Percentiles rank a stretch among this genome's conserved stretches.
Evolutionary conservation across 2,329 filamentous ascomycete species (phyloP).

Genomic region (Myriosclerotinia duriaeana): DNA sequence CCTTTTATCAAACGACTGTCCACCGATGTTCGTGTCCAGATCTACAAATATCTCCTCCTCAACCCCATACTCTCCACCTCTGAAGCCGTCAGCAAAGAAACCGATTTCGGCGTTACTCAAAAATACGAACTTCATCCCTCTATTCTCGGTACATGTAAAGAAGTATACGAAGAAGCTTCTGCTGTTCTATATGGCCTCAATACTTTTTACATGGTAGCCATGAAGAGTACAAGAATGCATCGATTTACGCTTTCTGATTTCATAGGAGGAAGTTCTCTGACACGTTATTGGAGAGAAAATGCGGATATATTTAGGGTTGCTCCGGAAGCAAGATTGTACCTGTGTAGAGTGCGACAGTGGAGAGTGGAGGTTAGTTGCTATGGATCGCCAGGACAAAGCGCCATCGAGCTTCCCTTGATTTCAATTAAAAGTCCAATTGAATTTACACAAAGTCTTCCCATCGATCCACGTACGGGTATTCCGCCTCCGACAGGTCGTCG

Average conservation of each 20-base stretch:
- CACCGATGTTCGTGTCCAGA: neutral
- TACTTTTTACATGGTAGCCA: neutral
- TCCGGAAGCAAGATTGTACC: neutral
- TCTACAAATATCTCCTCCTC: constrained; percentile 1
- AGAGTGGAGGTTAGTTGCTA: neutral
- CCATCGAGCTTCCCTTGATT: neutral
- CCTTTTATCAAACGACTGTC: neutral
- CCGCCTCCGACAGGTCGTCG: neutral
- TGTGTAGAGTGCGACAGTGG: neutral
- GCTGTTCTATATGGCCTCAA: neutral
- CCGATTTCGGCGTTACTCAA: neutral
- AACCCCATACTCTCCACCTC: neutral
- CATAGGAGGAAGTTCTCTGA: neutral
- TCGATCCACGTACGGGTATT: neutral
- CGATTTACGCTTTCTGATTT: neutral
- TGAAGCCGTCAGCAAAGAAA: neutral
- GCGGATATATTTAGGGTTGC: neutral
- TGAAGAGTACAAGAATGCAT: neutral
- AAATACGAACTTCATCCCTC: neutral
- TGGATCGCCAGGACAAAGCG: neutral
- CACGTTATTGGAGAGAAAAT: constrained; percentile 3
- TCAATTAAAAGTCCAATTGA: neutral
- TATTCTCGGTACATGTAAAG: neutral
- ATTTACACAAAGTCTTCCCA: neutral
- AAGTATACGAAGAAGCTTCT: constrained; percentile 2